Percentiles rank a stretch among this genome's conserved stretches.
Evolutionary conservation across 495 filamentous ascomycete genomes (phyloP).

Genomic region (Stereocaulon alpinum): DNA sequence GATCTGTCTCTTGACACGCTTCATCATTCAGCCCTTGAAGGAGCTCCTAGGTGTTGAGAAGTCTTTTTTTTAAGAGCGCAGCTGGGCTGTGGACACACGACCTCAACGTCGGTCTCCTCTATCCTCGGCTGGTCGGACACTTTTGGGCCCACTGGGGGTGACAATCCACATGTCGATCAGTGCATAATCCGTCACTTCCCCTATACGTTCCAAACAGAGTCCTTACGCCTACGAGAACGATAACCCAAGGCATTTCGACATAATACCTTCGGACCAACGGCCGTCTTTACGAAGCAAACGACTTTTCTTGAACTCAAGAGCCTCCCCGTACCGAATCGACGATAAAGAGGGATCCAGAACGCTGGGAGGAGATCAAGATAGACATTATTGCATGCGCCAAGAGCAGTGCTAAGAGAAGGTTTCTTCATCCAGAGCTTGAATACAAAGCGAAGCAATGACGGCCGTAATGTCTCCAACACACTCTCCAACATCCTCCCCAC

Average conservation of each 20-base stretch:
- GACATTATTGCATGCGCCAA: not conserved
- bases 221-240: not conserved
- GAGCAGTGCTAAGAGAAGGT: not conserved
- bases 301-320: not conserved
- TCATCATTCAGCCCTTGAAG: not conserved
- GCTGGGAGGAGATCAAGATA: not conserved
- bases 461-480: slow-evolving; percentile 23
- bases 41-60: not conserved
- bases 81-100: slow-evolving; percentile 17
- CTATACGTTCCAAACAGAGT: not conserved
- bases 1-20: not conserved
- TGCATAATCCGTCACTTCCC: slow-evolving; percentile 4
- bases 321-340: not conserved
- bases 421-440: not conserved
- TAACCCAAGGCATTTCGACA: not conserved
- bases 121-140: not conserved
- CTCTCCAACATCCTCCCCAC: slow-evolving; percentile 34
- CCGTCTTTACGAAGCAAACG: slow-evolving; percentile 5
- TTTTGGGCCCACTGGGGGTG: slow-evolving; percentile 4
- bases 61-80: slow-evolving; percentile 9
- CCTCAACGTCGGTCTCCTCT: not conserved
- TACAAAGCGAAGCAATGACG: slow-evolving; percentile 11
- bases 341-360: not conserved
- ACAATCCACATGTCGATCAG: not conserved
- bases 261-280: not conserved